These are phyloP conservation scores for Trypanosoma scelopori DNA, from an alignment of 208 protist species.

Conservation along the genomic window DNA sequence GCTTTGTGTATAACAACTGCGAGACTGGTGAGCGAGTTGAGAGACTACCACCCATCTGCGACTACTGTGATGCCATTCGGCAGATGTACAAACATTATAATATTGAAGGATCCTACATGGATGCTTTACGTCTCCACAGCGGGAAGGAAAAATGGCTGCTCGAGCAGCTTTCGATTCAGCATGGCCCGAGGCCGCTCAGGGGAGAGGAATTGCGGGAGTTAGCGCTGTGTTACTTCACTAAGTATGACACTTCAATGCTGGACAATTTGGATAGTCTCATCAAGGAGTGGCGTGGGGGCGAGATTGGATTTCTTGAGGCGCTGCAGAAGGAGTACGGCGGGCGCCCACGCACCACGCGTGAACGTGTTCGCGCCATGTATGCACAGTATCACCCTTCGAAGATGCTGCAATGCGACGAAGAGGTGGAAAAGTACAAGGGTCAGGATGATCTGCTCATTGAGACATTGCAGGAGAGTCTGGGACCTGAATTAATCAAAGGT, in stretches of 20 bases:
- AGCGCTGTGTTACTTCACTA: slow-evolving; percentile 13
- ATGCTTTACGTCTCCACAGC: background rate
- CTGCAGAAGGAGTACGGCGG: slow-evolving; percentile 18
- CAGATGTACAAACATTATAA: slow-evolving; percentile 6
- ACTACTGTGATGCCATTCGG: slow-evolving; percentile 22
- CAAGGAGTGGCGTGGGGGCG: slow-evolving; percentile 17
- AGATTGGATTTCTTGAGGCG: slow-evolving; percentile 21
- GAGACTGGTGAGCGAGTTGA: slow-evolving; percentile 1
- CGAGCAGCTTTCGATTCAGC: slow-evolving; percentile 18
- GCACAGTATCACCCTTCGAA: slow-evolving; percentile 21
- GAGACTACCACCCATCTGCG: slow-evolving; percentile 17
- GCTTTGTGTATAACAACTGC: slow-evolving; percentile 22
- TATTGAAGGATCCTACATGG: slow-evolving; percentile 14
- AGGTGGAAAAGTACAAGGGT: slow-evolving; percentile 18
- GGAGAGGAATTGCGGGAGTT: slow-evolving; percentile 1
- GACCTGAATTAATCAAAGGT: slow-evolving; percentile 19
- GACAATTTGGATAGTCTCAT: slow-evolving; percentile 15
- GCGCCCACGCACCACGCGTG: slow-evolving; percentile 25
- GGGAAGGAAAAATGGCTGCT: slow-evolving; percentile 16
- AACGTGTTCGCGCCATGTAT: slow-evolving; percentile 27
- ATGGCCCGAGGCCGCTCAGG: slow-evolving; percentile 8
- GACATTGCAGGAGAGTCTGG: slow-evolving; percentile 15
- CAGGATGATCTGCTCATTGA: slow-evolving; percentile 13
- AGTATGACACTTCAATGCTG: slow-evolving; percentile 15
- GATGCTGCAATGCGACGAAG: slow-evolving; percentile 14